Percentiles rank a stretch among this genome's conserved stretches.
phyloP scores from a whole-genome alignment of 2,329 filamentous ascomycete species.

The Claviceps pazoutovae region DNA sequence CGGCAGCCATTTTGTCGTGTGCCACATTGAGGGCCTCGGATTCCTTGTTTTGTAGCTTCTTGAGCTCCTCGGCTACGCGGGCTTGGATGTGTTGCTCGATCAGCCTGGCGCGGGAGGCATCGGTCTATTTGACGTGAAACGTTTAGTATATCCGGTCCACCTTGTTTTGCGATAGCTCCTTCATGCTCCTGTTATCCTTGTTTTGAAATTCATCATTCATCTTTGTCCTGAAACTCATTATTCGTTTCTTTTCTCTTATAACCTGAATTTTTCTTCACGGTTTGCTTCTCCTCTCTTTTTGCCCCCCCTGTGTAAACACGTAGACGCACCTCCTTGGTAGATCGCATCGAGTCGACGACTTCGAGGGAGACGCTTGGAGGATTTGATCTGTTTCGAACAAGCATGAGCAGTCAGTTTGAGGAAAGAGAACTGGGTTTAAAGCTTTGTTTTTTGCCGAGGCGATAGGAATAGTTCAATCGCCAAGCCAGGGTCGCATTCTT shows the following conservation, averaged over 20 bases:
- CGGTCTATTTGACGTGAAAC: conserved; percentile 45
- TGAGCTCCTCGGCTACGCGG: conserved; percentile 75
- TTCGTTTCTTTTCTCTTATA: too few species aligned
- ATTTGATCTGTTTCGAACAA: conserved; percentile 22
- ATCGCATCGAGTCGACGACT: conserved; percentile 69
- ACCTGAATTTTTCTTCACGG: too few species aligned
- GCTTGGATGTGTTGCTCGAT: conserved; percentile 79
- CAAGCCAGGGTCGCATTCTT: too few species aligned
- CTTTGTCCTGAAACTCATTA: too few species aligned
- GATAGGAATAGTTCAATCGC: too few species aligned
- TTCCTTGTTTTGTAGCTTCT: conserved; percentile 60
- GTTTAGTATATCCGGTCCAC: neutral
- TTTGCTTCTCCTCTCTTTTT: too few species aligned
- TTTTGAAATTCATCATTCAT: too few species aligned
- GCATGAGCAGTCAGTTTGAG: neutral
- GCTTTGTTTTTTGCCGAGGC: neutral
- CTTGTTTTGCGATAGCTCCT: too few species aligned
- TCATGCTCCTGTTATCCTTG: too few species aligned
- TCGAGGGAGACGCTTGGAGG: conserved; percentile 57
- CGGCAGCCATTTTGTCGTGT: conserved; percentile 46
- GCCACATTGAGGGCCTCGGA: conserved; percentile 53
- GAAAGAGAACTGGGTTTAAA: neutral
- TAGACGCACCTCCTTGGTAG: conserved; percentile 62
- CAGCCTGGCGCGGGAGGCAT: conserved; percentile 69
- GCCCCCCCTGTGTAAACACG: too few species aligned